Percentiles rank a stretch among this genome's conserved stretches.
Conservation (phyloP, 1,284 basidiomycete species). For the Ganoderma lucidum region DNA sequence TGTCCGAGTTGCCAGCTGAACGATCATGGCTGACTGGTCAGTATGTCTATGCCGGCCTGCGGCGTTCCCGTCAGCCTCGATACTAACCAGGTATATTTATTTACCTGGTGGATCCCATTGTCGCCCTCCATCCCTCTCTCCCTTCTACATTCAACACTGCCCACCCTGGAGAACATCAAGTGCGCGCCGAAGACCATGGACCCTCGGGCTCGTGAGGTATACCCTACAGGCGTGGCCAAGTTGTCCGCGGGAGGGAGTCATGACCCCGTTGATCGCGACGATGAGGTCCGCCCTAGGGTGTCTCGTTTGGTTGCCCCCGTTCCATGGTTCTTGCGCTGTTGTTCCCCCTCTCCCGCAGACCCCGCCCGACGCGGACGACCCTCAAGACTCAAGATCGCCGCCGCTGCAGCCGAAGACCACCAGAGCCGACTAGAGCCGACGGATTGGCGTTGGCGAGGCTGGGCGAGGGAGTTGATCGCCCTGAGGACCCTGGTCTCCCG, state of each 20-base stretch:
- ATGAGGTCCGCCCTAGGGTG: slow-evolving; percentile 2
- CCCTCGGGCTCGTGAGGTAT: slow-evolving; percentile 2
- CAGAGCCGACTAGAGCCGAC: slow-evolving; percentile 10
- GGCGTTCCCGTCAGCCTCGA: background rate
- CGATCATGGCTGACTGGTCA: background rate
- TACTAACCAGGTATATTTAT: background rate
- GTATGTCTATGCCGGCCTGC: background rate
- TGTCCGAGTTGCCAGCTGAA: background rate
- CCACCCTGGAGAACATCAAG: slow-evolving; percentile 8
- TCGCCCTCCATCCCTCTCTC: background rate
- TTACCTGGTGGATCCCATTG: background rate
- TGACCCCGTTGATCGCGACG: slow-evolving; percentile 15
- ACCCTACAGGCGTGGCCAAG: slow-evolving; percentile 11
- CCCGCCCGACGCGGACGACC: slow-evolving; percentile 1
- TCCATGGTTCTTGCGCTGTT: slow-evolving; percentile 4
- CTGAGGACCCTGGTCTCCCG: slow-evolving; percentile 11
- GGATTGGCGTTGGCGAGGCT: slow-evolving; percentile 13
- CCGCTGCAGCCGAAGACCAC: background rate
- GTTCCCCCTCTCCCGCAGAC: background rate
- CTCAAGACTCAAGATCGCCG: background rate
- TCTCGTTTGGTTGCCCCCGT: background rate
- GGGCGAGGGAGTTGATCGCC: slow-evolving; percentile 19
- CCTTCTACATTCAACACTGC: background rate
- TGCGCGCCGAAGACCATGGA: slow-evolving; percentile 14
- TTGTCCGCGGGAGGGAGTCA: slow-evolving; percentile 18